A percentile compares a stretch with the other conserved stretches of the same genome.
Conservation (phyloP, 441 rosid genomes). For the Croton setiger region DNA sequence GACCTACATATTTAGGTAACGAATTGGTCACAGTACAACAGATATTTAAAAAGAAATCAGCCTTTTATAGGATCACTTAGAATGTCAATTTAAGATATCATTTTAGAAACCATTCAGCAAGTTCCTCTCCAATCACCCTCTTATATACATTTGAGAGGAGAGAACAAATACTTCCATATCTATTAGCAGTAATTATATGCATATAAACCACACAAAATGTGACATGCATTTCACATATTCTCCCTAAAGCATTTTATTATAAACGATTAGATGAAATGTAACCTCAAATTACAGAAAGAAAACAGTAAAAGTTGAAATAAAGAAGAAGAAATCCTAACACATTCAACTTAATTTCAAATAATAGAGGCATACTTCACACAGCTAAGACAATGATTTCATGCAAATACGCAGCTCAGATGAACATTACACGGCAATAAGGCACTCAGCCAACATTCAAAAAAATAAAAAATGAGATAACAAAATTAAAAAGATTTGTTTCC, state of each 20-base stretch:
- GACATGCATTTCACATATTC: neutral
- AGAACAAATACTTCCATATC: neutral
- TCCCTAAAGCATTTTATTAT: neutral
- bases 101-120: neutral
- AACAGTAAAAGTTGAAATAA: neutral
- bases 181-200: neutral
- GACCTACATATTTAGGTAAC: neutral
- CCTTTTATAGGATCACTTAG: too few species aligned
- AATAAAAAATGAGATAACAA: neutral
- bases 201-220: neutral
- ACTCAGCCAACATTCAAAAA: neutral
- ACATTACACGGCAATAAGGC: neutral
- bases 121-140: neutral
- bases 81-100: neutral
- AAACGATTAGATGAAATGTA: neutral
- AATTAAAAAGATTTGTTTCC: neutral
- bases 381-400: neutral
- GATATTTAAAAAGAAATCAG: too few species aligned
- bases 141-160: neutral
- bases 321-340: neutral
- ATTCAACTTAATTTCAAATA: slow-evolving; percentile 6
- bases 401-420: neutral
- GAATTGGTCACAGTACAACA: too few species aligned
- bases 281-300: neutral
- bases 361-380: neutral